Conservation (phyloP, 495 filamentous ascomycete species). For the Platismatia glauca region DNA sequence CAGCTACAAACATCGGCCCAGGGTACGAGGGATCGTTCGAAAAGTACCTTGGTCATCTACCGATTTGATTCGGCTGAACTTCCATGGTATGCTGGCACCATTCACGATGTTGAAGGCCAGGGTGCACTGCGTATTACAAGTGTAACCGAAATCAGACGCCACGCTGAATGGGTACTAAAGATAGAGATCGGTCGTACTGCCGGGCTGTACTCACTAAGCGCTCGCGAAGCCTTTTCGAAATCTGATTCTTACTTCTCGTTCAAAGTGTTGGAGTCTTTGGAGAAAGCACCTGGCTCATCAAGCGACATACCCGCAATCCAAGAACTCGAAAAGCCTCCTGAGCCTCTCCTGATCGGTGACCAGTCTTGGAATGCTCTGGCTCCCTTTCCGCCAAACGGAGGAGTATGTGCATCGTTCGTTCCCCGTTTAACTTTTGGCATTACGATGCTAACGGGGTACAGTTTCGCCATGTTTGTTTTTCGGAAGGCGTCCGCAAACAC, state of each 20-base stretch:
- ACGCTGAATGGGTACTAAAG: not conserved
- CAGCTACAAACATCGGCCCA: not conserved
- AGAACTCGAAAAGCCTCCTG: not conserved
- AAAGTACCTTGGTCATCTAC: constrained; percentile 9
- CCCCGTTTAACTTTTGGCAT: not conserved
- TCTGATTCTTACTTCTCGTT: not conserved
- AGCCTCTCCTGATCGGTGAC: not conserved
- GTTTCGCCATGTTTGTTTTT: not conserved
- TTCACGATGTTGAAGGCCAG: not conserved
- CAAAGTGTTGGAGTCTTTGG: not conserved
- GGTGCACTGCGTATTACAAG: not conserved
- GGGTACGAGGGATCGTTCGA: not conserved
- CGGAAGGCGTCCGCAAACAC: not conserved
- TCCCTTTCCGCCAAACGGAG: not conserved
- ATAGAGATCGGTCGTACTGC: not conserved
- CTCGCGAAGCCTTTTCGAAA: not conserved
- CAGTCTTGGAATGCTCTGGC: not conserved
- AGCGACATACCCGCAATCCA: not conserved
- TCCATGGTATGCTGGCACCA: constrained; percentile 5
- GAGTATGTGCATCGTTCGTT: not conserved
- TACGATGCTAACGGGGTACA: not conserved
- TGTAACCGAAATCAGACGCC: not conserved
- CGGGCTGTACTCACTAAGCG: not conserved
- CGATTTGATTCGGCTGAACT: not conserved
- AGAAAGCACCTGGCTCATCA: not conserved